Percentiles rank a stretch among this genome's conserved stretches.
These are phyloP conservation scores for Fusarium piperis DNA, from an alignment of 2,329 filamentous ascomycete species.

Conservation along the genomic window DNA sequence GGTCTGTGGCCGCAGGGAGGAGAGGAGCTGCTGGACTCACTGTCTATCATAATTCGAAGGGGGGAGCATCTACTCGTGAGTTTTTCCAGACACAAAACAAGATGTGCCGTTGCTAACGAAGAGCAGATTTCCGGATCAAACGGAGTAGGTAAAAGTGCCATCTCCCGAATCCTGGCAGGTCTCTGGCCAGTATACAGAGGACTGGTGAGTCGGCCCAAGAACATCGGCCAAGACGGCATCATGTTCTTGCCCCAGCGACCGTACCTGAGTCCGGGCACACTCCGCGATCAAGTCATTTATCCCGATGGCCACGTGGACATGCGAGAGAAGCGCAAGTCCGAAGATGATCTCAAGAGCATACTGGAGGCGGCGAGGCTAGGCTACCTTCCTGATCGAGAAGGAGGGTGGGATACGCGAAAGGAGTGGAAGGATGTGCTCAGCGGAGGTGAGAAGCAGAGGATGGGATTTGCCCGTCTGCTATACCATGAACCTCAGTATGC, in stretches of 20 bases:
- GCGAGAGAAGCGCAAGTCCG: slow-evolving; percentile 80
- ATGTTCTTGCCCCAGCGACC: slow-evolving; percentile 98
- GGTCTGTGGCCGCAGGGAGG: slow-evolving; percentile 88
- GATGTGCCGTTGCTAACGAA: slow-evolving; percentile 21
- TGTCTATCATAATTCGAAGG: slow-evolving; percentile 88
- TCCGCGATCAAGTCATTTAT: slow-evolving; percentile 97
- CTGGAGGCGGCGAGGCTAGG: slow-evolving; percentile 87
- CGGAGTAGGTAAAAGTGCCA: slow-evolving; percentile 91
- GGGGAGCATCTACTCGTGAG: slow-evolving; percentile 86
- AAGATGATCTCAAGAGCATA: slow-evolving; percentile 79
- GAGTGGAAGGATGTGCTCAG: slow-evolving; percentile 99
- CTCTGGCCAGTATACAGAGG: slow-evolving; percentile 97
- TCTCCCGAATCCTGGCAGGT: slow-evolving; percentile 87
- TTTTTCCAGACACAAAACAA: background rate
- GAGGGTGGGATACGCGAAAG: slow-evolving; percentile 95
- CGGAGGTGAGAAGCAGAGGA: slow-evolving; percentile 95
- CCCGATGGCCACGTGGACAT: slow-evolving; percentile 95
- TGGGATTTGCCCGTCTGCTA: slow-evolving; percentile 87
- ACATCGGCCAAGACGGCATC: slow-evolving; percentile 85
- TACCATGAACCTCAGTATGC: slow-evolving; percentile 97
- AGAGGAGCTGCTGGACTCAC: slow-evolving; percentile 87
- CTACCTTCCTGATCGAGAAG: slow-evolving; percentile 90
- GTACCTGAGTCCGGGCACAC: slow-evolving; percentile 89
- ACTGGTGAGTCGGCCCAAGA: slow-evolving; percentile 86
- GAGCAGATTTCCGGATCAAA: slow-evolving; percentile 86